phyloP scores from a whole-genome alignment of 768 basidiomycete species.

The Mycena sanguinolenta region DNA sequence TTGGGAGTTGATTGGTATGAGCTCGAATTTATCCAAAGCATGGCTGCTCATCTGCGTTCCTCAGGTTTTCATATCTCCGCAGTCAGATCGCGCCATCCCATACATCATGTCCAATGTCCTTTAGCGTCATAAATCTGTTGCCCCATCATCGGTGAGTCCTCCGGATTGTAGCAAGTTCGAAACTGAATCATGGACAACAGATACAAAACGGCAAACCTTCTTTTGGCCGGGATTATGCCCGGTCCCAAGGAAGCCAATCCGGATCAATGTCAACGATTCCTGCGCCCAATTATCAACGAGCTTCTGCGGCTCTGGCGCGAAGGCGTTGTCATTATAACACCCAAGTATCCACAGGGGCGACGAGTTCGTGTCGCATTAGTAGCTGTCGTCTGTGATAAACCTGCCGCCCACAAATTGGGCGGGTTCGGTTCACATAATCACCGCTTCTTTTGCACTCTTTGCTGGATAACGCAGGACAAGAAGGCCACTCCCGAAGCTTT shows the following conservation, averaged over 20 bases:
- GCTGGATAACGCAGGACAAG: constrained; percentile 47
- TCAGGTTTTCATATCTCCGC: too few species aligned
- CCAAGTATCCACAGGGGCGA: constrained; percentile 44
- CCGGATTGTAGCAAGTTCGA: too few species aligned
- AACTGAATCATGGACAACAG: too few species aligned
- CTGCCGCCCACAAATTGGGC: constrained; percentile 51
- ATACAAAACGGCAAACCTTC: constrained; percentile 43
- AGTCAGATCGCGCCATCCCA: too few species aligned
- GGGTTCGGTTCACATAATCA: constrained; percentile 48
- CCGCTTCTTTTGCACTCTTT: constrained; percentile 49
- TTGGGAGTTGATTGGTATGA: too few species aligned
- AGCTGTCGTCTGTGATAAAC: constrained; percentile 53
- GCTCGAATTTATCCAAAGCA: too few species aligned
- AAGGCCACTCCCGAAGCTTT: constrained; percentile 42
- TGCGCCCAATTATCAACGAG: constrained; percentile 44
- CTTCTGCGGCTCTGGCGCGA: constrained; percentile 40
- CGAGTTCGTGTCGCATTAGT: constrained; percentile 48
- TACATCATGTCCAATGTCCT: too few species aligned
- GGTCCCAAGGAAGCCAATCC: constrained; percentile 44
- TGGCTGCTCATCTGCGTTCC: too few species aligned
- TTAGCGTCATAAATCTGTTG: too few species aligned
- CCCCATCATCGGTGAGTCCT: too few species aligned
- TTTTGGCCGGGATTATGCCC: constrained; percentile 43
- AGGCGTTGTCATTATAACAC: constrained; percentile 41
- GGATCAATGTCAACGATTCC: constrained; percentile 45